Percentiles rank a stretch among this genome's conserved stretches.
Conservation (phyloP, 2,329 filamentous ascomycete genomes). For the Hypocreales sp. region DNA sequence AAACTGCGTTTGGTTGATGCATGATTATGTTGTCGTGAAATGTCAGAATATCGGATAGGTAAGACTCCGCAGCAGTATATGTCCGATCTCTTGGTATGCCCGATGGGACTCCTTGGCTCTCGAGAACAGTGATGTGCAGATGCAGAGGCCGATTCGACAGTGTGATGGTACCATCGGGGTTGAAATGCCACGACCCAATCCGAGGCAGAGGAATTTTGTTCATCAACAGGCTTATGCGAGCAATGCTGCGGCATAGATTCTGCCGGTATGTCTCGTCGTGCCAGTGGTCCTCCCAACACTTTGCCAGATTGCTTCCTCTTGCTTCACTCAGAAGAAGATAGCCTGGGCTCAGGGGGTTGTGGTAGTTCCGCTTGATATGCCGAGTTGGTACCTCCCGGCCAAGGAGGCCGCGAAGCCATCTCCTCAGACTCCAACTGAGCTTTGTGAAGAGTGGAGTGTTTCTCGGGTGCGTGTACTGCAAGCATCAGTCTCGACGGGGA, state of each 20-base stretch:
- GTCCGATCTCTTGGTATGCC: conserved; percentile 15
- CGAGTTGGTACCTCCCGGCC: not conserved
- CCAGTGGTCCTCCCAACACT: conserved; percentile 2
- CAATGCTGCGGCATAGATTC: conserved; percentile 11
- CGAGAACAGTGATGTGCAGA: conserved; percentile 14
- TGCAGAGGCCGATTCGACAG: conserved; percentile 18
- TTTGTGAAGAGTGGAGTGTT: not conserved
- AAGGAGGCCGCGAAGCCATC: not conserved
- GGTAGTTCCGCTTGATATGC: not conserved
- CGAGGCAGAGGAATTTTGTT: conserved; percentile 11
- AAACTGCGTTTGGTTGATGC: conserved; percentile 16
- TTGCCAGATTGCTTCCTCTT: conserved; percentile 2
- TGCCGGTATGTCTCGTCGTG: conserved; percentile 5
- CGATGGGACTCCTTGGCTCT: conserved; percentile 17
- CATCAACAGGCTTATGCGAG: conserved; percentile 11
- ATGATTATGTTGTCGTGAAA: conserved; percentile 18
- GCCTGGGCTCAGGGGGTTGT: not conserved
- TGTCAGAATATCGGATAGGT: conserved; percentile 13
- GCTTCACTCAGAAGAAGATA: conserved; percentile 1
- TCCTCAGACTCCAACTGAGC: not conserved
- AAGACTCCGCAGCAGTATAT: conserved; percentile 14
- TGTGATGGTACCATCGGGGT: conserved; percentile 10
- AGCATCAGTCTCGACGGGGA: not conserved
- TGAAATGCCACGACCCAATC: conserved; percentile 16
- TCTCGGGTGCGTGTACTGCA: conserved; percentile 1